Evolutionary conservation across 108 stramenopile genomes (phyloP).

Genomic region (Nitzschia sp.): DNA sequence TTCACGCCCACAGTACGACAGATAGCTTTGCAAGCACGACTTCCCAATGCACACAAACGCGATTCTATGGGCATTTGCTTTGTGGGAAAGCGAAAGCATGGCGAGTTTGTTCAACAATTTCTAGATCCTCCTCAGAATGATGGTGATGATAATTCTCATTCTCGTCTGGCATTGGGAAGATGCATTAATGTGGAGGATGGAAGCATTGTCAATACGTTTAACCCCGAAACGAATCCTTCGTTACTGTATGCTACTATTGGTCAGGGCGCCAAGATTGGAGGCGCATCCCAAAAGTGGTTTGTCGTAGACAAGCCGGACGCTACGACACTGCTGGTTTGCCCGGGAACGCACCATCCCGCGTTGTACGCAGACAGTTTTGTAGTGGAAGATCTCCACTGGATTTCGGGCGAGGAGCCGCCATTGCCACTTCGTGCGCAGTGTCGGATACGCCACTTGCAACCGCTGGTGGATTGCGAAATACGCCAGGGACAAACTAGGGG

Average conservation of each 20-base stretch:
- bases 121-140: slow-evolving; percentile 21
- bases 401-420: slow-evolving; percentile 39
- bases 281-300: slow-evolving; percentile 78
- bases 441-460: slow-evolving; percentile 82
- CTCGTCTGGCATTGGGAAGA: slow-evolving; percentile 32
- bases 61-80: slow-evolving; percentile 97
- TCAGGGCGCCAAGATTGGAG: slow-evolving; percentile 86
- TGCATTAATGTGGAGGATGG: slow-evolving; percentile 84
- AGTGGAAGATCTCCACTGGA: slow-evolving; percentile 72
- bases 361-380: slow-evolving; percentile 68
- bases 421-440: slow-evolving; percentile 45
- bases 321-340: slow-evolving; percentile 62
- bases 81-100: slow-evolving; percentile 87
- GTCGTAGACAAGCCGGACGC: slow-evolving; percentile 60
- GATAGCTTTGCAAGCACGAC: slow-evolving; percentile 64
- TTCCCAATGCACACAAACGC: slow-evolving; percentile 83
- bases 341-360: slow-evolving; percentile 85
- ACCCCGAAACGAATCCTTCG: slow-evolving; percentile 19
- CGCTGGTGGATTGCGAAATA: slow-evolving; percentile 66
- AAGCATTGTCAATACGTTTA: slow-evolving; percentile 49
- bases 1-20: slow-evolving; percentile 68
- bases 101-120: slow-evolving; percentile 86
- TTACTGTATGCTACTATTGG: slow-evolving; percentile 75
- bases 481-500: not conserved
- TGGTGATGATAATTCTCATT: no score